Evolutionary conservation across 345 rosid species (phyloP).

Genomic region (Angophora floribunda): DNA sequence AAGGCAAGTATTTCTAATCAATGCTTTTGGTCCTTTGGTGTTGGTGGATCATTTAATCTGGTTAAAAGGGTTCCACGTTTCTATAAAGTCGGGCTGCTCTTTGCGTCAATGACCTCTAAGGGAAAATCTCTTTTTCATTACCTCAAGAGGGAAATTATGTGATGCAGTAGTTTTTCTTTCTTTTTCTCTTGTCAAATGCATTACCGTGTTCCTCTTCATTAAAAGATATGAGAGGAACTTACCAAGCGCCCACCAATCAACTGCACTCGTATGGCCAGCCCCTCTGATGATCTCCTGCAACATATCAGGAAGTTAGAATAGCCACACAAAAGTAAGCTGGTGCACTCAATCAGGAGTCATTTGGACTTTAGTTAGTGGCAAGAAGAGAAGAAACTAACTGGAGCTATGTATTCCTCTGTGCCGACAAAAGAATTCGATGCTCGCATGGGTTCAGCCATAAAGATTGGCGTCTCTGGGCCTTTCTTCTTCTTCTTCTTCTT

Average conservation of each 20-base stretch:
- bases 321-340: not conserved
- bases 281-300: constrained; percentile 84
- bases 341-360: not conserved
- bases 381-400: constrained; percentile 28
- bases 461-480: constrained; percentile 53
- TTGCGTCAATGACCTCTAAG: no score
- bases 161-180: not conserved
- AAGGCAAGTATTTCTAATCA: not conserved
- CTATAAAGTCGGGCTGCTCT: no score
- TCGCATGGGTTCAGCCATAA: constrained; percentile 93
- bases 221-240: constrained; percentile 1
- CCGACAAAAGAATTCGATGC: constrained; percentile 98
- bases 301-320: not conserved
- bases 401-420: constrained; percentile 97
- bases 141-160: not conserved
- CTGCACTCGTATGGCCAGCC: constrained; percentile 92
- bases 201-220: not conserved
- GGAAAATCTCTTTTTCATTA: not conserved
- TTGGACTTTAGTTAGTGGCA: not conserved
- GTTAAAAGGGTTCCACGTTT: not conserved
- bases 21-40: not conserved
- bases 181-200: not conserved
- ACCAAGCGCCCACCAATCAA: constrained; percentile 99
- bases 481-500: constrained; percentile 40
- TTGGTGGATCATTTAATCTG: not conserved